Evolutionary conservation across 805 yeast species (phyloP), one percentile per base, ranked within the genome.

Genomic region (Yarrowia sp.): DNA sequence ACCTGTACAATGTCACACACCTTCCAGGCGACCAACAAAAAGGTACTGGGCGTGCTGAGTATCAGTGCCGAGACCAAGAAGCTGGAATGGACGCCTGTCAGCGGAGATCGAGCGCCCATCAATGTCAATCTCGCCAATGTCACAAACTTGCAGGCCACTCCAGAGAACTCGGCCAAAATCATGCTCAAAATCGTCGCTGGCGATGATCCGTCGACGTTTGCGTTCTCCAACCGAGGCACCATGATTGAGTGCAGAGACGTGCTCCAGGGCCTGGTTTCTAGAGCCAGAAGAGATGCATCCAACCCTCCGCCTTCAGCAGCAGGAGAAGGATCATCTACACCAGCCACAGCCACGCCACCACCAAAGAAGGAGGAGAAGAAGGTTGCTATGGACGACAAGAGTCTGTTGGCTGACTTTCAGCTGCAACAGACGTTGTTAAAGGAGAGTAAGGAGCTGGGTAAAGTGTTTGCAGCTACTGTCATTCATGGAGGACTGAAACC

Each of bases 401-500:
- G 83, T 69, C 79, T 94, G 65, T 79, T 93, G 70, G 83, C 85
- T 52, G 91, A 95, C 75, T 82, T 86, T 52, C 87, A 86, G 63
- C 80, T 95, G 17, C 99, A 95, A 74, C 96, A 92, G 72, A 85
- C 85, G 67, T 78, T 94, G 19, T 80, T 95, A 34, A 80, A 87
- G 68, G 89, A 88, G 69, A 90, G 92, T 74, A 85, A 87, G 61
- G 79, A 79, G 9, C 80, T 95, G 66, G 86, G 91, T 81, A 84
- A 85, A 68, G 86, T 89, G 1, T 95, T 95, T 75, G 88, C 93
- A 58, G 97, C 91, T 69, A 89, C 97, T 0, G 98, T 95, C 7
- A 91, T 92, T 70, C 67, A 71, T 9, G 79, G 79, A 10, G 89
- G 91, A 17, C 79, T 94, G 53, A 88, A 91, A 5, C 91, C 96